Evolutionary conservation across 208 protist species (phyloP).

Genomic region (Wallacemonas sp.): DNA sequence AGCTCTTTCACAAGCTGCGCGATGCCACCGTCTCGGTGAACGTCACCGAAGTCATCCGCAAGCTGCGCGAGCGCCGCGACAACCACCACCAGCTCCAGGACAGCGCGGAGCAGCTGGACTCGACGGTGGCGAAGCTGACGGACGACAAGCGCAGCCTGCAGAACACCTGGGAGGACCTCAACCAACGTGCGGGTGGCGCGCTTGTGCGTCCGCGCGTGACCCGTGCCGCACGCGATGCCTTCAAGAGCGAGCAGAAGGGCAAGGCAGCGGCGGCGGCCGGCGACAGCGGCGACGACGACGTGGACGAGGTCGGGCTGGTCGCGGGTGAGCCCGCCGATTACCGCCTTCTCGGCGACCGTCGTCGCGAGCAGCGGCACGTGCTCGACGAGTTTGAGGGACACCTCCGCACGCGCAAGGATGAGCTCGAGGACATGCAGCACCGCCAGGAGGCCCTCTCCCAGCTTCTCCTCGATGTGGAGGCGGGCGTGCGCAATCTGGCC

Average conservation of each 20-base stretch:
- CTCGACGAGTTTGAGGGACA: constrained; percentile 91
- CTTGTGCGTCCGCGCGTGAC: constrained; percentile 37
- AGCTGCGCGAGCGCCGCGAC: constrained; percentile 79
- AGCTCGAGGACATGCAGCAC: constrained; percentile 56
- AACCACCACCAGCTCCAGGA: constrained; percentile 77
- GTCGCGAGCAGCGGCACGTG: constrained; percentile 60
- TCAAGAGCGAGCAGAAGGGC: constrained; percentile 8
- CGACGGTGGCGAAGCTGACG: constrained; percentile 45
- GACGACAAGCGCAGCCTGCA: constrained; percentile 59
- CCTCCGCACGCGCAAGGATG: constrained; percentile 61
- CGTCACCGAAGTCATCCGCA: constrained; percentile 90
- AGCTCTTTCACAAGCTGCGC: constrained; percentile 92
- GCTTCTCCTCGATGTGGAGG: constrained; percentile 83
- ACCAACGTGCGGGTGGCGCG: constrained; percentile 62
- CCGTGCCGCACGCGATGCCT: constrained; percentile 38
- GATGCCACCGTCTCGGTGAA: constrained; percentile 84
- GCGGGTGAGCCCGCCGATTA: constrained; percentile 29
- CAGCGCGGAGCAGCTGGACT: constrained; percentile 71
- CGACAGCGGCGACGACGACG: constrained; percentile 8
- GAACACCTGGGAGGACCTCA: constrained; percentile 69
- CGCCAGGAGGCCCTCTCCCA: constrained; percentile 73
- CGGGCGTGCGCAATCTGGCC: constrained; percentile 88
- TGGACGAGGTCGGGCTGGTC: constrained; percentile 6
- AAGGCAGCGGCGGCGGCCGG: background rate
- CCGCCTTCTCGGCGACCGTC: constrained; percentile 54